Base-by-base conservation (phyloP, 1,139 yeast genomes). In the Eremothecium gossypii region DNA sequence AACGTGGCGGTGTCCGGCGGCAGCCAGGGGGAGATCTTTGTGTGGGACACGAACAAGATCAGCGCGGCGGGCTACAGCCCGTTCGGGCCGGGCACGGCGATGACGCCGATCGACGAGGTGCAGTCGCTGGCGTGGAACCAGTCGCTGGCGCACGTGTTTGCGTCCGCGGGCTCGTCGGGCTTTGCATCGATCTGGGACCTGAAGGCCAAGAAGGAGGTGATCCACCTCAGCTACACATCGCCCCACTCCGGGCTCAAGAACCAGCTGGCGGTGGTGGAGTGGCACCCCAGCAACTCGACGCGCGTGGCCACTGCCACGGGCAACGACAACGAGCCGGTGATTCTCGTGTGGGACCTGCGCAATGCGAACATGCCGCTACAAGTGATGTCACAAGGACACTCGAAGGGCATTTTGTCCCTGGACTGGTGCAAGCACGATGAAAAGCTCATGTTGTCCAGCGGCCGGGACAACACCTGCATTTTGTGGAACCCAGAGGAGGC, bases 391-490 rank as follows among this genome's bases (percentile, higher is more conserved):
- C 46, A 54, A 26, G 96, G 96, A 42, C 97, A 91, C 61, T 75
- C 78, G 41, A 83, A 83, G 64, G 98, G 98, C 29, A 81, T 91
- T 11, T 66, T 91, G 44, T 84, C 95, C 2, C 66, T 91, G 47
- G 96, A 91, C 60, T 93, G 99, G 99, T 87, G 96, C 64, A 65
- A 70, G 42, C 82, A 80, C 50, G 99, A 93, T 61, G 77, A 85
- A 39, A 71, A 73, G 42, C 70, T 91, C 52, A 69, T 93, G 54
- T 68, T 93, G 41, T 84, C 96, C 12, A 77, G 94, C 59, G 96
- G 97, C 44, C 84, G 87, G 58, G 98, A 93, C 64, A 87, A 87
- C 61, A 69, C 87, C 33, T 85, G 95, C 2, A 66, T 80, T 49
- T 68, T 91, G 54, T 93, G 98, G 98, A 87, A 91, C 61, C 96